phyloP scores from a whole-genome alignment of 352 stramenopile species.

The Phytophthora macrochlamydospora region DNA sequence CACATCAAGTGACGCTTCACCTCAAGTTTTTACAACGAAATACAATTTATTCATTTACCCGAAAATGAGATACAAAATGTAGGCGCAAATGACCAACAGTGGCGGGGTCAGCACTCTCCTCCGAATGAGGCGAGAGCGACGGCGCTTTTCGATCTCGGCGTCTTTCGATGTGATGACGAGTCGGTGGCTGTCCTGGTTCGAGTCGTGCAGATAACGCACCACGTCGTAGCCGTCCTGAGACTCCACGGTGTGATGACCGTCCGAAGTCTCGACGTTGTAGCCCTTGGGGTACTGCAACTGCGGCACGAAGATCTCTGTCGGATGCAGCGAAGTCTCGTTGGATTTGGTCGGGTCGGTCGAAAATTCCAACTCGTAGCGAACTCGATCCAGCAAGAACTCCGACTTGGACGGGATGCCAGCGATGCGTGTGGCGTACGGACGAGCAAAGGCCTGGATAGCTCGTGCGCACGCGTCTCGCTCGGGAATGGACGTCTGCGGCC shows the following conservation, averaged over 20 bases:
- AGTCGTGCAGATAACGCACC: conserved; percentile 63
- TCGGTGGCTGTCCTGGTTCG: conserved; percentile 39
- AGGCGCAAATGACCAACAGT: conserved; percentile 23
- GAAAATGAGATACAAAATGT: conserved; percentile 43
- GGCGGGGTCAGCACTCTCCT: conserved; percentile 21
- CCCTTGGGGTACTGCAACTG: conserved; percentile 74
- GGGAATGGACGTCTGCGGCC: conserved; percentile 1
- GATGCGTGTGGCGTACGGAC: conserved; percentile 73
- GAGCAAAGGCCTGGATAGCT: conserved; percentile 64
- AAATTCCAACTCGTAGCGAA: conserved; percentile 70
- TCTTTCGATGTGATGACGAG: conserved; percentile 57
- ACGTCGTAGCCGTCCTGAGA: conserved; percentile 65
- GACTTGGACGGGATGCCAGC: conserved; percentile 65
- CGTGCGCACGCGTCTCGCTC: conserved; percentile 49
- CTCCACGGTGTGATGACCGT: conserved; percentile 57
- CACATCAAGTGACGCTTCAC: no score
- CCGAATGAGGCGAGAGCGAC: conserved; percentile 22
- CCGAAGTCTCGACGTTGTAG: conserved; percentile 59
- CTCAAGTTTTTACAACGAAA: no score
- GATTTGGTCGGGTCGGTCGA: conserved; percentile 38
- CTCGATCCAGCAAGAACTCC: conserved; percentile 51
- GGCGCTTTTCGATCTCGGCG: conserved; percentile 33
- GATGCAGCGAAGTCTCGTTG: conserved; percentile 31
- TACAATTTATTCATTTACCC: conserved; percentile 6
- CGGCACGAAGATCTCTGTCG: conserved; percentile 76